Base-by-base conservation (phyloP, 179 eudicot species). In the Silene noctiflora region DNA sequence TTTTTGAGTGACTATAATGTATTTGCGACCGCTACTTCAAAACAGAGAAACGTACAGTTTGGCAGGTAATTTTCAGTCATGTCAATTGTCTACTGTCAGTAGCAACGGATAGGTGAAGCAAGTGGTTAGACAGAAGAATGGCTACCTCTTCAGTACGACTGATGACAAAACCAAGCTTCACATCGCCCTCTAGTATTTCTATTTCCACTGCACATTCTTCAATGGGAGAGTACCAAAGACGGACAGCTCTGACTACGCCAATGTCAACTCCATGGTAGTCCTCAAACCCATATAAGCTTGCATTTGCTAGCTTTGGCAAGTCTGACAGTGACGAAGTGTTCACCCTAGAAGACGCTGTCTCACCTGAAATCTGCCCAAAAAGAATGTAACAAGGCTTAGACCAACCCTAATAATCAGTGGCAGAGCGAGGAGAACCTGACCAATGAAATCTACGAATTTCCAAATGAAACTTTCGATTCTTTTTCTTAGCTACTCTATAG, bases 251-350 rank as follows among this genome's bases (percentile, higher is more conserved):
- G 31, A 93, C 97, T 4, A 93, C 91, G 20, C 98, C 97, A 74
- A 93, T 89, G 75, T 93, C 98, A 19, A 91, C 90, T 29, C 98
- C 98, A 21, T 93, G 98, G 83, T 93, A 93, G 76, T 93, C 98
- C 81, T 91, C 98, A 74, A 93, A 93, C n/a, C 98, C 98, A 55
- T 93, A 93, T 0, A 93, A 80, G 78, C 98, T 93, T 44, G 92
- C 82, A 81, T 87, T 91, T 29, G 93, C 91, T 44, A 93, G 83
- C 44, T 83, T 87, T 44, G 97, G 86, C 77, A 93, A 83, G 81
- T 93, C 98, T 13, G 91, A 86, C 11, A 91, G 76, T 29, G 97
- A 89, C 35, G 91, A 90, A 11, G 97, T 82, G 75, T 78, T 91
- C 56, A 89, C 92, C 22, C 89, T 87, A 12, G 89, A 86, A 53